Base-by-base conservation (phyloP, 352 stramenopile species). In the Phytopythium sindhum region DNA sequence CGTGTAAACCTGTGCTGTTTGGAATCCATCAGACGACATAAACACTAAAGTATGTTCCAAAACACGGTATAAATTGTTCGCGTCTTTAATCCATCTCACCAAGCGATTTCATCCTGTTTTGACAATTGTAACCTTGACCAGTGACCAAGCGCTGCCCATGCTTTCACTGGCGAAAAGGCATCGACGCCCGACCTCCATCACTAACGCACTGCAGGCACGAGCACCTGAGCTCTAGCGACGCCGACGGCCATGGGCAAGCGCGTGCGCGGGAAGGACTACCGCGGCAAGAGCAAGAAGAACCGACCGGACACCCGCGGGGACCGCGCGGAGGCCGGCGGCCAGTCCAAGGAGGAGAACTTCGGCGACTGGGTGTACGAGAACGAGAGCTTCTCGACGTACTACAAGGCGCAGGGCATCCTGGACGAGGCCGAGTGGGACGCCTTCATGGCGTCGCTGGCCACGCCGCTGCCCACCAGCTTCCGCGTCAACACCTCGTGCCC, bases 401-500 rank as follows among this genome's bases (percentile, higher is more conserved):
- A 96, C 81, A 81, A 90, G 72, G 81, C 84, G 26, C 94, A 98
- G 72, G 69, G 81, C 37, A 88, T 97, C 47, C 70, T 97, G 62
- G 51, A 61, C 10, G 77, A 84, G 21, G 78, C 74, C 4, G 94
- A 98, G 70, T 98, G 93, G 91, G 77, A 88, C 3, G 71, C 72
- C 17, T 98, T 98, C 74, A 96, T 97, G 77, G 84, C 88, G 64
- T 81, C 81, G 59, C 75, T 98, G 59, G 84, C 76, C 33, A 94
- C 89, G 67, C 86, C 86, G 48, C 70, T 98, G 68, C 94, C 94
- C 17, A 96, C 90, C 37, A 97, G 88, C 17, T 98, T 98, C 70
- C 89, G 95, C 50, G 97, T 98, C 64, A 97, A 97, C 66, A 90
- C 87, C 64, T 93, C 90, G 52, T 97, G 89, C 60, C 77, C 78